phyloP scores from a whole-genome alignment of 2,329 filamentous ascomycete genomes.

The Colletotrichum cordylinicola region DNA sequence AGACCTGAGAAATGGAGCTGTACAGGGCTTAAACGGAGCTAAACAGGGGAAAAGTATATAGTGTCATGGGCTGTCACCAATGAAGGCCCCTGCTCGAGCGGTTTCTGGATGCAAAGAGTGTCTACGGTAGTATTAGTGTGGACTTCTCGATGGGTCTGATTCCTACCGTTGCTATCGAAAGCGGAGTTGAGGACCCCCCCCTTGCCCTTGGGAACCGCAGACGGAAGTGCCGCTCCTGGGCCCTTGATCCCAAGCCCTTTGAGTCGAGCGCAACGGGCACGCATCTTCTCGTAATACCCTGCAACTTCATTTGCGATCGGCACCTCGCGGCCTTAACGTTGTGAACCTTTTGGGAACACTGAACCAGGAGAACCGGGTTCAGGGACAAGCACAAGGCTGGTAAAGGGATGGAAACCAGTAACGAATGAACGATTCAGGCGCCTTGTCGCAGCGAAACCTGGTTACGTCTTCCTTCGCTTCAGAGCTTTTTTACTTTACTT shows the following conservation, averaged over 20 bases:
- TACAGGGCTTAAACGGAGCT: too few relatives aligned
- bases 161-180: background rate
- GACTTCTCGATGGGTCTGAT: background rate
- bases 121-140: background rate
- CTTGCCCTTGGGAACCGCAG: background rate
- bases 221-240: background rate
- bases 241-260: background rate
- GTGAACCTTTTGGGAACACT: background rate
- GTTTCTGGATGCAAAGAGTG: too few relatives aligned
- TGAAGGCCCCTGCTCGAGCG: too few relatives aligned
- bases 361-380: background rate
- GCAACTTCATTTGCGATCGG: background rate
- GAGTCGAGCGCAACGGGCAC: background rate
- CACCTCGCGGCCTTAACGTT: background rate
- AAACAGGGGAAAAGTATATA: too few relatives aligned
- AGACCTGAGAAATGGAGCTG: too few relatives aligned
- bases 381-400: background rate
- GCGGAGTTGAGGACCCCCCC: background rate
- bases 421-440: background rate
- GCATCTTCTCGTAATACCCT: background rate
- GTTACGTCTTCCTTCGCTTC: background rate
- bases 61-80: too few relatives aligned
- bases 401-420: background rate
- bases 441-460: background rate
- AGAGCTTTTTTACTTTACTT: background rate